Percentiles rank a stretch among this genome's conserved stretches.
phyloP scores from a whole-genome alignment of 73 alveolate species.

The Stentor roeselii region DNA sequence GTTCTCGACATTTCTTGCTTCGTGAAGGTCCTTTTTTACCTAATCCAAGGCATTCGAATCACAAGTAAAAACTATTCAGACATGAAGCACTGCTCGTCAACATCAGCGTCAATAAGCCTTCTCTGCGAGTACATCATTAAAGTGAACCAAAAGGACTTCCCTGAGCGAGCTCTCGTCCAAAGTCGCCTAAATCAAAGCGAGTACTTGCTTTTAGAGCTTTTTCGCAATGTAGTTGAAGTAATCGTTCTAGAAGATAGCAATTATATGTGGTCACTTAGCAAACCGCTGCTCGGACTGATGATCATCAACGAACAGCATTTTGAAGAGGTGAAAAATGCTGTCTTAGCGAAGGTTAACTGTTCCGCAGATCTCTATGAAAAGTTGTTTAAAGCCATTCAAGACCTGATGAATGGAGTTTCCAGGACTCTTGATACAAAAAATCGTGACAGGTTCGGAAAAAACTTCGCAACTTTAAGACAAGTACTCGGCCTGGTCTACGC shows the following conservation, averaged over 20 bases:
- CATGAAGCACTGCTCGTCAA: constrained; percentile 11
- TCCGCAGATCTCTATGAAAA: neutral
- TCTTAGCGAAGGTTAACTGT: neutral
- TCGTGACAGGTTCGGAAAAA: constrained; percentile 20
- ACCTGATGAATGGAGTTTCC: constrained; percentile 25
- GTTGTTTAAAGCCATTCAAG: neutral
- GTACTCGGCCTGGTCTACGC: no score
- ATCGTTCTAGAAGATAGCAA: neutral
- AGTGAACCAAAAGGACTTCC: neutral
- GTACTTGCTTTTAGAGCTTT: neutral
- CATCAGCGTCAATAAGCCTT: neutral
- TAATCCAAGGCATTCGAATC: neutral
- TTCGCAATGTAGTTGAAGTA: constrained; percentile 8
- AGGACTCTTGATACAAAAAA: constrained; percentile 14
- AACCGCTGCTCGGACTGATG: constrained; percentile 27
- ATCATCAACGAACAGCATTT: constrained; percentile 11
- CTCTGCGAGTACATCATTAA: neutral
- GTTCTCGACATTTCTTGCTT: neutral
- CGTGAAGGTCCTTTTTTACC: neutral
- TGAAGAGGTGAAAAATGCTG: constrained; percentile 7
- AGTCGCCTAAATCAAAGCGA: neutral
- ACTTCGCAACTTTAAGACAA: constrained; percentile 23
- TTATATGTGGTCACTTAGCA: constrained; percentile 23
- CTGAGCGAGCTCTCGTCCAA: neutral
- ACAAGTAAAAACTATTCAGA: neutral